These are phyloP conservation scores for Angomonas ambiguus DNA, from an alignment of 208 protist species.

Conservation along the genomic window DNA sequence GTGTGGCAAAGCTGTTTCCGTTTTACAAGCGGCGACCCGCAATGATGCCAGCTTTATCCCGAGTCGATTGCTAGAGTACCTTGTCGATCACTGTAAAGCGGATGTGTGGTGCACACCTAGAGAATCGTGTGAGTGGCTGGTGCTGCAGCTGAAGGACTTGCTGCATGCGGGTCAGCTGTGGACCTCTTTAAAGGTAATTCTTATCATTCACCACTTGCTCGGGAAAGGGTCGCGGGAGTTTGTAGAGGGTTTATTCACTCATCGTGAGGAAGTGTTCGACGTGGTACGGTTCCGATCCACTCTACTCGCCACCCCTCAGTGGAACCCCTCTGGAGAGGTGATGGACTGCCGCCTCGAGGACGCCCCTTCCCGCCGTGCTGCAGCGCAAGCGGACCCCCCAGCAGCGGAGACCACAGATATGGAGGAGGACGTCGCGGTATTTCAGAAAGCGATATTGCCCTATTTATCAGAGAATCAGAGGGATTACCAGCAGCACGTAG, in stretches of 20 bases:
- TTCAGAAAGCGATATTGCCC: too few species aligned
- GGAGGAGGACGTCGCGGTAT: too few species aligned
- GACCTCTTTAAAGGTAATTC: constrained; percentile 26
- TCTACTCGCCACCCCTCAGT: too few species aligned
- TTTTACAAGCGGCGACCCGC: constrained; percentile 37
- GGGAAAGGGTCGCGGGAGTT: constrained; percentile 27
- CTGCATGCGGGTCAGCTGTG: constrained; percentile 29
- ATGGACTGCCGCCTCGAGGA: too few species aligned
- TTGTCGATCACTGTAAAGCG: constrained; percentile 12
- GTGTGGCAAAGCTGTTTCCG: constrained; percentile 32
- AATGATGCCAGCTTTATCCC: constrained; percentile 27
- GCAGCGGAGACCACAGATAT: too few species aligned
- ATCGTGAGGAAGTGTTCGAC: constrained; percentile 16
- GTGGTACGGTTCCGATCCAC: neutral
- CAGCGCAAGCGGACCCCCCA: too few species aligned
- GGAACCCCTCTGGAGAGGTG: too few species aligned
- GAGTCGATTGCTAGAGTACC: constrained; percentile 21
- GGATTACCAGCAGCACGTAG: too few species aligned
- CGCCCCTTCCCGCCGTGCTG: too few species aligned
- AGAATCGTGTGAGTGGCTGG: constrained; percentile 30
- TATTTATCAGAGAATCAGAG: too few species aligned
- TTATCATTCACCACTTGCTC: constrained; percentile 23
- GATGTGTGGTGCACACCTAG: constrained; percentile 23
- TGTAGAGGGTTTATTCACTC: constrained; percentile 6
- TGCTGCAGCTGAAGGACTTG: constrained; percentile 30